These are phyloP conservation scores for Diddensiella caesifluorescens DNA, from an alignment of 805 yeast genomes.

Conservation along the genomic window DNA sequence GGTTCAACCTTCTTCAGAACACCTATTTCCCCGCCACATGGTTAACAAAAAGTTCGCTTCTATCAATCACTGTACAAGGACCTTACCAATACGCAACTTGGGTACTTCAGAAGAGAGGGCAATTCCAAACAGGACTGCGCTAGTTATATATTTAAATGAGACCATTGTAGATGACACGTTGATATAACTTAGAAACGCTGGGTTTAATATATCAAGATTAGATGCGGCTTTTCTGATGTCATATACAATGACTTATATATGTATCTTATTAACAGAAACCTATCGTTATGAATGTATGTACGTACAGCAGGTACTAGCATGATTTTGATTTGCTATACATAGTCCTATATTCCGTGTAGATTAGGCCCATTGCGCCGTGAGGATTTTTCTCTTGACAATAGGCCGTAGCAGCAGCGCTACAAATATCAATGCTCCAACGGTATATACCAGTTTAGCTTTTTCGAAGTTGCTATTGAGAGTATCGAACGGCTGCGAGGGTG, in stretches of 20 bases:
- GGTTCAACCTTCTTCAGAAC: constrained; percentile 45
- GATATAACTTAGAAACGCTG: too few relatives aligned
- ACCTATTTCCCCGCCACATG: constrained; percentile 27
- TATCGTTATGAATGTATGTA: too few relatives aligned
- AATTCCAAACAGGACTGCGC: constrained; percentile 5
- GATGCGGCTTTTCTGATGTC: too few relatives aligned
- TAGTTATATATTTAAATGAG: neutral
- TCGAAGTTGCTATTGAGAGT: constrained; percentile 63
- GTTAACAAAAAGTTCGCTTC: neutral
- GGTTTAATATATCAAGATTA: too few relatives aligned
- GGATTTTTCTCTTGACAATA: constrained; percentile 15
- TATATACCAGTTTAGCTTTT: constrained; percentile 53
- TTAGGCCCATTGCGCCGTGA: constrained; percentile 18
- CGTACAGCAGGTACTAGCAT: too few relatives aligned
- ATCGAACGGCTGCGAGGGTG: constrained; percentile 85
- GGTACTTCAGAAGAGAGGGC: constrained; percentile 21
- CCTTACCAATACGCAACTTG: constrained; percentile 26
- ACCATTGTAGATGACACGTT: constrained; percentile 5
- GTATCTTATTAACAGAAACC: too few relatives aligned
- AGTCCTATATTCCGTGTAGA: too few relatives aligned
- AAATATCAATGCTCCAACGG: constrained; percentile 46
- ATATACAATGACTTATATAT: too few relatives aligned
- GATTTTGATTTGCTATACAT: too few relatives aligned
- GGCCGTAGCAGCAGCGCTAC: constrained; percentile 18
- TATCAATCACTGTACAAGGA: too few relatives aligned